These are phyloP conservation scores for Pseudogymnoascus sp. DNA, from an alignment of 2,329 filamentous ascomycete genomes.

Conservation along the genomic window DNA sequence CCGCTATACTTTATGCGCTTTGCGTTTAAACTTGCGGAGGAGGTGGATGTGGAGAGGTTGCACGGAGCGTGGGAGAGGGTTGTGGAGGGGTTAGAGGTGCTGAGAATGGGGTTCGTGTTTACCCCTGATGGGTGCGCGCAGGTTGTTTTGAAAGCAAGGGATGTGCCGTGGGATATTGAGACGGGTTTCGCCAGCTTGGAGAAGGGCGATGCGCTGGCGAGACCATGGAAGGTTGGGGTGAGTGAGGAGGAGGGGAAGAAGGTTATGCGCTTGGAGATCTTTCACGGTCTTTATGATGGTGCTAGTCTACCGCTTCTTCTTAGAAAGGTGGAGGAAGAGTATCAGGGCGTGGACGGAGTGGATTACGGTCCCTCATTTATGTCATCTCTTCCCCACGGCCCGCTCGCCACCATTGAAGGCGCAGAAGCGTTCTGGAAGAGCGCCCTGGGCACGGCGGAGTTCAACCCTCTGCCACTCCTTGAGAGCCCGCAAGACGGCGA, in stretches of 20 bases:
- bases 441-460: constrained; percentile 36
- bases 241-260: neutral
- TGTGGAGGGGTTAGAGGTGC: constrained; percentile 48
- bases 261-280: constrained; percentile 59
- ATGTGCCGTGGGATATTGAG: constrained; percentile 37
- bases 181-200: constrained; percentile 16
- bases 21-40: constrained; percentile 43
- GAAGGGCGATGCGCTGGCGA: constrained; percentile 22
- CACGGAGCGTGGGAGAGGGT: constrained; percentile 50
- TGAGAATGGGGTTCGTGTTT: constrained; percentile 65
- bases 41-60: constrained; percentile 42
- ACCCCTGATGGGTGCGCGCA: constrained; percentile 73
- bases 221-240: constrained; percentile 21
- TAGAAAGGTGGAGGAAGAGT: constrained; percentile 45
- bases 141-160: constrained; percentile 45
- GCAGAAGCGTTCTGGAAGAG: constrained; percentile 61
- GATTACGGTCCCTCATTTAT: constrained; percentile 49
- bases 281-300: constrained; percentile 84
- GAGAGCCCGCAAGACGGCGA: constrained; percentile 10
- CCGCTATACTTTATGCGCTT: constrained; percentile 74
- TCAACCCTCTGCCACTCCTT: constrained; percentile 26
- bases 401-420: constrained; percentile 43
- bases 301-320: constrained; percentile 66
- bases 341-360: constrained; percentile 30
- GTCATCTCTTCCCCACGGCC: constrained; percentile 61